Base-by-base conservation (phyloP, 208 protist genomes). In the Spongospora subterranea region DNA sequence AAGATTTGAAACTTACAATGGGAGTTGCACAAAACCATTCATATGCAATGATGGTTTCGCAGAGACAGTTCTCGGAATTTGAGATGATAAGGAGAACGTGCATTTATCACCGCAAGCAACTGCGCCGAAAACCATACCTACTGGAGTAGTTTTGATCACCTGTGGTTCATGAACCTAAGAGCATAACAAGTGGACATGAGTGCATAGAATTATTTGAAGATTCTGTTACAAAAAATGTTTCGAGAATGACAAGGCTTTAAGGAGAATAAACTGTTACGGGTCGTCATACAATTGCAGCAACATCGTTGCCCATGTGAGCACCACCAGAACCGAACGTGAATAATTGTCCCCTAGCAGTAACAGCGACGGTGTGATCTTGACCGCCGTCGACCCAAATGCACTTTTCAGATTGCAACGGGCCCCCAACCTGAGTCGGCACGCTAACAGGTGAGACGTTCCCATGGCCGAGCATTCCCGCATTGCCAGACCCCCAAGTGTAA, bases 301-400 rank as follows among this genome's bases (percentile, higher is more conserved):
- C n/a, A 17, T 82, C 71, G n/a, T 6, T 43, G 40, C 71, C 71
- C n/a, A 35, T 13, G 35, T 82, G 71, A 82, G 71, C 35, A 40
- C 71, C 71, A 20, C 71, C 71, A 17, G 71, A 82, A 20, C 71
- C 71, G 71, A 82, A 82, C 40, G 13, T n/a, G 17, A 6, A 82
- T 6, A 82, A 20, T 13, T 82, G 71, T 82, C 71, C 71, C 40
- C 71, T 6, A 17, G 71, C 71, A 35, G 71, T 82, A 6, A 82
- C 71, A 35, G 35, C 71, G 35, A 82, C n/a, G 6, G 71, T 82
- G n/a, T 82, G 71, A n/a, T 82, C 71, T 82, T 82, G 71, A n/a
- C 71, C 71, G n/a, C 71, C 71, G 35, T 82, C 71, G n/a, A 35
- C 71, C 71, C 71, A 82, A 17, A 82, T n/a, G 35, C 71, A 82